Percentiles rank a stretch among this genome's conserved stretches.
These are phyloP conservation scores for Porcisia deanei DNA, from an alignment of 208 protist genomes.

Conservation along the genomic window DNA sequence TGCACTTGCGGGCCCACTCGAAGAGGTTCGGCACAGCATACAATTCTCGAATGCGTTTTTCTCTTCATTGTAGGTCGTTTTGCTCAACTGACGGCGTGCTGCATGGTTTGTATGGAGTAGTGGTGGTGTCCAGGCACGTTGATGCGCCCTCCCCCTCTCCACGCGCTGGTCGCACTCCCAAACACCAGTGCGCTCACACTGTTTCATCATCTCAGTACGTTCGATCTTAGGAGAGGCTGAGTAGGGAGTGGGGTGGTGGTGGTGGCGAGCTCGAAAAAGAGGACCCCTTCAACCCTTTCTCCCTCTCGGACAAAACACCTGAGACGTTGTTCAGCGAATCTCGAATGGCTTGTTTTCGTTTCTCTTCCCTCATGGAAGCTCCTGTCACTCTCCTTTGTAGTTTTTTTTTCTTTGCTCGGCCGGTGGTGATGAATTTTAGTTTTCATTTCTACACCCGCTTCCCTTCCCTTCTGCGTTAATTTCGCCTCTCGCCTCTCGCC, in stretches of 20 bases:
- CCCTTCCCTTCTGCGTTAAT: neutral
- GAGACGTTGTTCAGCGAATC: neutral
- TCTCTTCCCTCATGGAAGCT: neutral
- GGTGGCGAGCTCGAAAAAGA: neutral
- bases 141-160: neutral
- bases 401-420: neutral
- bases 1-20: too few species aligned
- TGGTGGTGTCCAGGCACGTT: neutral
- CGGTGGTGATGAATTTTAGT: neutral
- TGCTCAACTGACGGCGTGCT: neutral
- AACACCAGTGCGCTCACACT: neutral
- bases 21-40: neutral
- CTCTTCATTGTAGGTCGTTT: neutral
- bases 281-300: neutral
- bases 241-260: too few species aligned
- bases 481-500: neutral
- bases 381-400: neutral
- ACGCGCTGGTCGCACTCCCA: neutral
- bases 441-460: neutral
- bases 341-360: neutral
- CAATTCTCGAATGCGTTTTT: neutral
- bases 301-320: neutral
- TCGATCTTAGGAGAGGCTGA: neutral
- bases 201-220: neutral
- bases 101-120: neutral